These are phyloP conservation scores for Madurella fahalii DNA, from an alignment of 2,329 filamentous ascomycete genomes.

Conservation along the genomic window DNA sequence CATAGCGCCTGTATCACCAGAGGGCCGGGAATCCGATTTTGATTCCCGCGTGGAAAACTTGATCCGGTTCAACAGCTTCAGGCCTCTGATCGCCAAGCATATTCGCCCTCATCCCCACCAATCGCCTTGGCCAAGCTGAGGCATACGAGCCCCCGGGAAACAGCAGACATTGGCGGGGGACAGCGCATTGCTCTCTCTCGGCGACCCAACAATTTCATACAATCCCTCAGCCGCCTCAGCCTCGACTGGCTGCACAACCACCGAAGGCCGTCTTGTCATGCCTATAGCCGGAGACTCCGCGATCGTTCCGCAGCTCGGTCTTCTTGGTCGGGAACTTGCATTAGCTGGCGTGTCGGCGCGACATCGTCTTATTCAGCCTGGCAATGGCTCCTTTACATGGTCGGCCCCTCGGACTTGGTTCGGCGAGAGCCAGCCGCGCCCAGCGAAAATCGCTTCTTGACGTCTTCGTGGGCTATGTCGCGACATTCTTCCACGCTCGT, in stretches of 20 bases:
- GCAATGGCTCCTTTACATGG: constrained; percentile 18
- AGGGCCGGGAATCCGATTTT: background rate
- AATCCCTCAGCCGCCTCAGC: background rate
- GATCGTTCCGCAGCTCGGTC: background rate
- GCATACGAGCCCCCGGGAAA: background rate
- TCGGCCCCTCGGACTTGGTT: constrained; percentile 4
- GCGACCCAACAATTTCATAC: background rate
- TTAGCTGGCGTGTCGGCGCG: constrained; percentile 1
- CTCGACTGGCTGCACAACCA: background rate
- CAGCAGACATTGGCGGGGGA: background rate
- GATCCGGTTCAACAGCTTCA: background rate
- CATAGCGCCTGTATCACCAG: background rate
- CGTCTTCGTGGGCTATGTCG: constrained; percentile 27
- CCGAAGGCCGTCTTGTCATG: background rate
- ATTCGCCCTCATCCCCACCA: constrained; percentile 1
- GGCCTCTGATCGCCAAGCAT: constrained; percentile 2
- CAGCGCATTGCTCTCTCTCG: background rate
- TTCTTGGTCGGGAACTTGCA: constrained; percentile 5
- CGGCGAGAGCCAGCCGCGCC: background rate
- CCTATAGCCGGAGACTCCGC: constrained; percentile 13
- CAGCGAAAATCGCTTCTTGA: constrained; percentile 23
- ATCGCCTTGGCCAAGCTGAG: background rate
- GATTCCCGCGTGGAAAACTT: background rate
- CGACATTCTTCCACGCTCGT: constrained; percentile 25
- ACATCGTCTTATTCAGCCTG: background rate